Evolutionary conservation across 2,329 filamentous ascomycete species (phyloP), one percentile per base, ranked within the genome.

Genomic region (Colletotrichum coccodes): DNA sequence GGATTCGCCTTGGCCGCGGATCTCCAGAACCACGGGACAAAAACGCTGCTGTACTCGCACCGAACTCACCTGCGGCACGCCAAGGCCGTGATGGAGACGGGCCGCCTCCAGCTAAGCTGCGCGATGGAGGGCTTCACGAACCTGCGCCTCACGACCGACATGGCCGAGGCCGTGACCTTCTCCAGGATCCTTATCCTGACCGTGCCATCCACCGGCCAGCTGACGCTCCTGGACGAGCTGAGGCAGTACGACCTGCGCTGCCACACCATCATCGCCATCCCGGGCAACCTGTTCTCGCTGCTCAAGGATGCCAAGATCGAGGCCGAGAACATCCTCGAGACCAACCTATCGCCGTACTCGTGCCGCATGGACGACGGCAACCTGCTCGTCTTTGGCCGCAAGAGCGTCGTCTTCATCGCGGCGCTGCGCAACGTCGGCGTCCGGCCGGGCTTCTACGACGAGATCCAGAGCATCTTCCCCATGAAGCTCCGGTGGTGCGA

Each of bases 1-100:
- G 61, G 61, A 30, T 64, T 64, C 26, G 61, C 61, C 44, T 54
- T 64, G n/a, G 53, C 61, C 8, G 61, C 61, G 16, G 61, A 64
- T 18, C 61, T 64, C 8, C 53, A 64, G 23, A 60, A 60, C 23
- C n/a, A 42, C 4, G 61, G 54, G 18, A 40, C 9, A 1, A 44
- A 21, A 5, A 60, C 61, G 28, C 54, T 64, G n/a, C 8, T 64
- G 34, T 64, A 64, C 26, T 64, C 61, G 2, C 61, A 64, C 16
- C 53, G 50, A 26, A 64, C 61, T 52, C 61, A 64, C 32, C 36
- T 60, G n/a, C 54, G 61, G 4, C 53, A 64, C 50, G 54, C 54
- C 53, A 52, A 60, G 12, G 36, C 54, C 40, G 61, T 64, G 14
- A 59, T 64, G 34, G n/a, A 42, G 21, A 60, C 49, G 14, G 61